Percentiles rank a stretch among this genome's conserved stretches.
These are phyloP conservation scores for Phlebiopsis flavidoalba DNA, from an alignment of 768 basidiomycete genomes.

Conservation along the genomic window DNA sequence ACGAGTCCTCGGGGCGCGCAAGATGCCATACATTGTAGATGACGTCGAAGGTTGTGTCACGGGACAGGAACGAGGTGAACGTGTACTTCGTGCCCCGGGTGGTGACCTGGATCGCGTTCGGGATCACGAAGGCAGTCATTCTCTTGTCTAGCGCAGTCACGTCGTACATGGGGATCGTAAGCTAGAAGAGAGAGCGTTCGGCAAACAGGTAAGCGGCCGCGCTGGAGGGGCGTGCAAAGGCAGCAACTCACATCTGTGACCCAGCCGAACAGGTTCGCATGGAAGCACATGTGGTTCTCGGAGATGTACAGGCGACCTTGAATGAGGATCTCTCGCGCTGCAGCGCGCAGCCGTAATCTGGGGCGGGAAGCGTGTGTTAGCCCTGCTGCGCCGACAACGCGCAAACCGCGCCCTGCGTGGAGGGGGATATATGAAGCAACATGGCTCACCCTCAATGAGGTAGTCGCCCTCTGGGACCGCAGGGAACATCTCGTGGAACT, in stretches of 20 bases:
- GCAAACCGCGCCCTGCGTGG: background rate
- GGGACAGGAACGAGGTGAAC: slow-evolving; percentile 93
- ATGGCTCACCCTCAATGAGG: slow-evolving; percentile 84
- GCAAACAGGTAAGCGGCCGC: slow-evolving; percentile 7
- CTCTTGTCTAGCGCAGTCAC: slow-evolving; percentile 87
- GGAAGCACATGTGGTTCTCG: slow-evolving; percentile 99
- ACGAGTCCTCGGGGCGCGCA: slow-evolving; percentile 62
- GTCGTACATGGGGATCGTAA: slow-evolving; percentile 85
- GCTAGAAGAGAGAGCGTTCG: slow-evolving; percentile 34
- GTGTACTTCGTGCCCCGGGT: slow-evolving; percentile 83
- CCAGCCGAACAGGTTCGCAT: slow-evolving; percentile 99
- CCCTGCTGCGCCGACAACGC: slow-evolving; percentile 2
- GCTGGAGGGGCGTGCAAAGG: background rate
- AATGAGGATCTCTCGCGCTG: slow-evolving; percentile 89
- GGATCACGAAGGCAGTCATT: slow-evolving; percentile 97
- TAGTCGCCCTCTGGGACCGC: slow-evolving; percentile 92
- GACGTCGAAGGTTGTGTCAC: slow-evolving; percentile 95
- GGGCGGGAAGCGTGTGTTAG: background rate
- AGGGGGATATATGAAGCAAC: background rate
- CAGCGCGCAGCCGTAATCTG: slow-evolving; percentile 96
- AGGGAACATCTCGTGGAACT: slow-evolving; percentile 93
- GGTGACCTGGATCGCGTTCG: slow-evolving; percentile 90
- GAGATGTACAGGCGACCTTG: slow-evolving; percentile 97
- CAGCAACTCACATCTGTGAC: slow-evolving; percentile 86
- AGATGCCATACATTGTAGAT: slow-evolving; percentile 95